These are phyloP conservation scores for Malassezia equina DNA, from an alignment of 1,284 basidiomycete genomes.

Conservation along the genomic window DNA sequence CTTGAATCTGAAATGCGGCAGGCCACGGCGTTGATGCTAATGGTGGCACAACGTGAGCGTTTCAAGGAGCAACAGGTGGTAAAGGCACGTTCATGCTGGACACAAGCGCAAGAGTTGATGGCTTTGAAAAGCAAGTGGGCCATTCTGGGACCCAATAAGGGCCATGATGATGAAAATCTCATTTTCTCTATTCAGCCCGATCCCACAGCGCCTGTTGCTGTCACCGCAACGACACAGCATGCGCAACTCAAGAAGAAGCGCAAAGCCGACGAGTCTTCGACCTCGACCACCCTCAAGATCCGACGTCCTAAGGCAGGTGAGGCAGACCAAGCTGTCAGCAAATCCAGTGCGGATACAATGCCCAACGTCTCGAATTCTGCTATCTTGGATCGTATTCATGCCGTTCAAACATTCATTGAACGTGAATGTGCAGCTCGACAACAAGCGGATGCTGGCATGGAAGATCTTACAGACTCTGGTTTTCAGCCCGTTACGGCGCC, in stretches of 20 bases:
- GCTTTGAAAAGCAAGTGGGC: constrained; percentile 39
- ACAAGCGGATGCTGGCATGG: constrained; percentile 39
- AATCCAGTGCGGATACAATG: constrained; percentile 17
- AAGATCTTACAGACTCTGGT: constrained; percentile 42
- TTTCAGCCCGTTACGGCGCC: constrained; percentile 38
- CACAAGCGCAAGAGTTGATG: constrained; percentile 28
- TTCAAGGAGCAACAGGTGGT: constrained; percentile 31
- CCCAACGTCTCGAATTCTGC: constrained; percentile 55
- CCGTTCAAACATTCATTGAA: constrained; percentile 44
- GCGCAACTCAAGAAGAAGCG: constrained; percentile 34
- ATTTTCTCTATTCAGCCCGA: constrained; percentile 35
- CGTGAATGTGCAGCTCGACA: constrained; percentile 34
- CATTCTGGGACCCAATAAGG: constrained; percentile 31
- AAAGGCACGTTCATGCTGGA: constrained; percentile 34
- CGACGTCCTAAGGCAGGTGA: constrained; percentile 29
- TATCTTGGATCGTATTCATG: constrained; percentile 38
- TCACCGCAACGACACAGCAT: constrained; percentile 1
- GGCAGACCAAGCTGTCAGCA: constrained; percentile 17
- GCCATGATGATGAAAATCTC: constrained; percentile 41
- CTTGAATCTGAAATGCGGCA: constrained; percentile 39
- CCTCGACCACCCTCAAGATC: constrained; percentile 25
- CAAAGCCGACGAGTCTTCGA: constrained; percentile 29
- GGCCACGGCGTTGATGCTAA: constrained; percentile 27
- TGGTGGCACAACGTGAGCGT: constrained; percentile 42
- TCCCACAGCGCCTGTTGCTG: constrained; percentile 8